A percentile compares a stretch with the other conserved stretches of the same genome.
phyloP scores from a whole-genome alignment of 345 rosid species.

The Gossypium rotundifolium region DNA sequence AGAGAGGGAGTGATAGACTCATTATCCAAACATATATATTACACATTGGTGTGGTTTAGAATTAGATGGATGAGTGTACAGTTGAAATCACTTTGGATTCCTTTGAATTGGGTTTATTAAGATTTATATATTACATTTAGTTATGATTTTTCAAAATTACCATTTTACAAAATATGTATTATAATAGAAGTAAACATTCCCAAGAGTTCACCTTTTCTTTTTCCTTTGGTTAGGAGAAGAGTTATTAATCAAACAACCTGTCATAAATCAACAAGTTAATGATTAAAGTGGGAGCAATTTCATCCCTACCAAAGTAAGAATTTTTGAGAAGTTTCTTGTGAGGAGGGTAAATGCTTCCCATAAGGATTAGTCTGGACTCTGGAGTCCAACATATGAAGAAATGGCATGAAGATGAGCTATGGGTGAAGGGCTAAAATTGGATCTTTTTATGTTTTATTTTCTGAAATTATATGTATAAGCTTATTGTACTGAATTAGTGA shows the following conservation, averaged over 20 bases:
- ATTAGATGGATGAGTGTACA: not conserved
- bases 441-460: not conserved
- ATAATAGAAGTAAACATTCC: not conserved
- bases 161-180: not conserved
- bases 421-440: not conserved
- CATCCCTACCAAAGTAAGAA: no score
- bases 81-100: slow-evolving; percentile 5
- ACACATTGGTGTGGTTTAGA: not conserved
- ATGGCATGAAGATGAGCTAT: not conserved
- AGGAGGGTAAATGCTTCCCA: no score
- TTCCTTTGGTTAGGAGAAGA: not conserved
- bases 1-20: not conserved
- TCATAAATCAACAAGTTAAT: not conserved
- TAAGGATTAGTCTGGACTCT: no score
- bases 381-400: not conserved
- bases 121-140: not conserved
- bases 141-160: not conserved
- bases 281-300: no score
- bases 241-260: not conserved
- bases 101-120: not conserved
- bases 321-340: no score
- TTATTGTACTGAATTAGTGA: no score
- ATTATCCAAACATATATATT: not conserved
- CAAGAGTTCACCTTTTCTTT: not conserved
- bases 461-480: not conserved